Percentiles rank a stretch among this genome's conserved stretches.
Conservation (phyloP, 306 rosid genomes). For the Glycine soja region DNA sequence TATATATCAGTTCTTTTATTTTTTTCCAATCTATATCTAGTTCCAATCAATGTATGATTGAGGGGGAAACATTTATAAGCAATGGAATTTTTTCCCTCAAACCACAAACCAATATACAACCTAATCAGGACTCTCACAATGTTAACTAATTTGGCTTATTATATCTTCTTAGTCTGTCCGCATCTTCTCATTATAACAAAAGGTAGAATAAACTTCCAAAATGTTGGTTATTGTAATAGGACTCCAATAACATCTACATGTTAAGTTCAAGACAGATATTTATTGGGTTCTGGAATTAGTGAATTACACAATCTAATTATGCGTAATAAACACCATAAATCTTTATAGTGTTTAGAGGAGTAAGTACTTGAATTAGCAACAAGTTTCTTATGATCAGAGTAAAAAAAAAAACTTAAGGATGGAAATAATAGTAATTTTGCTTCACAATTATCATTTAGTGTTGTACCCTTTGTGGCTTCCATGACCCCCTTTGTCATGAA, state of each 20-base stretch:
- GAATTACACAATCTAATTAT: constrained; percentile 20
- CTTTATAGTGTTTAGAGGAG: constrained; percentile 1
- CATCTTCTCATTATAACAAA: too few species aligned
- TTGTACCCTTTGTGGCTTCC: constrained; percentile 86
- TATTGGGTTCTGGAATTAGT: background rate
- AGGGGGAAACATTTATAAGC: too few species aligned
- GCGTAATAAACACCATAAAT: constrained; percentile 10
- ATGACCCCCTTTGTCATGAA: constrained; percentile 79
- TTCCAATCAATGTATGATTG: too few species aligned
- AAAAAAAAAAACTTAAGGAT: background rate
- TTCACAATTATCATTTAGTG: constrained; percentile 32
- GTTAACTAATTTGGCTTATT: too few species aligned
- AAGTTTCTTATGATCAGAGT: constrained; percentile 27
- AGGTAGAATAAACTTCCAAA: too few species aligned
- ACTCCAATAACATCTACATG: constrained; percentile 20
- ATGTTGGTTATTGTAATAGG: constrained; percentile 12
- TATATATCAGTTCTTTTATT: too few species aligned
- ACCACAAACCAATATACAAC: too few species aligned
- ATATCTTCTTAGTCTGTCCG: too few species aligned
- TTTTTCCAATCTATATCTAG: too few species aligned
- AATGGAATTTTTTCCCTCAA: too few species aligned
- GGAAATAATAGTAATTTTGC: constrained; percentile 24
- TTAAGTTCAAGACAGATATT: constrained; percentile 28
- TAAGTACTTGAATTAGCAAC: constrained; percentile 1
- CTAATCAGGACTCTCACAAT: too few species aligned